phyloP scores from a whole-genome alignment of 495 filamentous ascomycete species.

The Friedmanniomyces endolithicus region DNA sequence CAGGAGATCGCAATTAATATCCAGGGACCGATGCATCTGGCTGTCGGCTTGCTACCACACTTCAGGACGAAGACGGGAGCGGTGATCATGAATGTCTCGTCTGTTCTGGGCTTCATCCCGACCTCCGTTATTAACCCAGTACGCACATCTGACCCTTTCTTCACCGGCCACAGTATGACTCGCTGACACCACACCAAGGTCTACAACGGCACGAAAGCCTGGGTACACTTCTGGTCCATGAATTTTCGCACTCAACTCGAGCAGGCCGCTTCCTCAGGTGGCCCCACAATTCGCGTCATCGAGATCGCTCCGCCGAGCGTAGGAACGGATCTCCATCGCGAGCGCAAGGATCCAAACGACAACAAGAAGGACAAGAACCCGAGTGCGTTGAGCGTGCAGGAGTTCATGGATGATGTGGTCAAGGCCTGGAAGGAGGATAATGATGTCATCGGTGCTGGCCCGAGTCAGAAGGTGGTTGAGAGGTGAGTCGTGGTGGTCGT shows the following conservation, averaged over 20 bases:
- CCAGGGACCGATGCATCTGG: slow-evolving; percentile 39
- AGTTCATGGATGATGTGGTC: slow-evolving; percentile 35
- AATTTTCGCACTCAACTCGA: slow-evolving; percentile 35
- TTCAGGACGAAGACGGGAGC: slow-evolving; percentile 28
- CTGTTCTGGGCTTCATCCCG: slow-evolving; percentile 35
- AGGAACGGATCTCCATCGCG: slow-evolving; percentile 38
- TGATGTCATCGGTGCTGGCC: slow-evolving; percentile 32
- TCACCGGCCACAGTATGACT: neutral
- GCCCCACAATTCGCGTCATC: slow-evolving; percentile 30
- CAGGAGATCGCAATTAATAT: slow-evolving; percentile 40
- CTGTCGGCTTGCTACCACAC: slow-evolving; percentile 32
- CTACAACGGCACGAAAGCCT: slow-evolving; percentile 40
- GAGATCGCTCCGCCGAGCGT: slow-evolving; percentile 40
- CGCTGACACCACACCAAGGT: slow-evolving; percentile 9
- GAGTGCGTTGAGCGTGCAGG: slow-evolving; percentile 31
- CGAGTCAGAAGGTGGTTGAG: slow-evolving; percentile 26
- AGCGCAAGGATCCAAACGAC: slow-evolving; percentile 38
- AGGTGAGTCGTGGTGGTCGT: neutral
- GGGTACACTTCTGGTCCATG: slow-evolving; percentile 39
- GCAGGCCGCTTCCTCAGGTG: slow-evolving; percentile 6
- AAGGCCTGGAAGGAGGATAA: slow-evolving; percentile 30
- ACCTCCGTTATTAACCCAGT: slow-evolving; percentile 34
- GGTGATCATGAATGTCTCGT: slow-evolving; percentile 37
- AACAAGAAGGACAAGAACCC: slow-evolving; percentile 40
- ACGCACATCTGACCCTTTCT: neutral